Base-by-base conservation (phyloP, 345 rosid species). In the Cardamine chenopodiifolia region DNA sequence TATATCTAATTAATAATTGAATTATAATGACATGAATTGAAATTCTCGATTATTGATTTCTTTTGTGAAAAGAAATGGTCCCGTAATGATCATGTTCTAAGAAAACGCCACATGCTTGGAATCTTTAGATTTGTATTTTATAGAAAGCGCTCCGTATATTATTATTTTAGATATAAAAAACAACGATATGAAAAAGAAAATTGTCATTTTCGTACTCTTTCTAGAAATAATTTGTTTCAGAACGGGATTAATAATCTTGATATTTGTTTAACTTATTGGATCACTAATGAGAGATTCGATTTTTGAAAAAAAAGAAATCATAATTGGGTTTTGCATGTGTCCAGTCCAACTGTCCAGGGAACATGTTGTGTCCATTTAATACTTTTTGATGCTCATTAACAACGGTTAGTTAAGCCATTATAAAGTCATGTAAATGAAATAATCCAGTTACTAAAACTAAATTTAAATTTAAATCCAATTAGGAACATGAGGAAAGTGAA, bases 401-500 rank as follows among this genome's bases (percentile, higher is more conserved):
- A 49, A 7, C 7, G 65, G 14, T 26, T 29, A 17, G n/a, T n/a
- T n/a, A n/a, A 7, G 26, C 14, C 15, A 49, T 32, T 28, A 17
- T 47, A 5, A 11, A 18, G 7, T 65, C 28, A 37, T 18, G 53
- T 61, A 20, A 69, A 54, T 20, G 37, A 54, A 53, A 63, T 20
- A 28, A 62, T 63, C 5, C 0, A 28, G 17, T 29, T 17, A 44
- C 8, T 62, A 14, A 61, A 4, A 62, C 28, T 65, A 13, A 31
- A 66, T 13, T 45, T n/a, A 19, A 45, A 19, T 44, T 20, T 15
- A 22, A 45, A 53, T 32, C n/a, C 8, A 9, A 17, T 9, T 83
- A 90, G 96, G 82, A 88, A 88, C 80, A 86, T 93, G 12, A 83
- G 98, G 77, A 88, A 86, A 61, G 12, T 89, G 72, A 93, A 93